These are phyloP conservation scores for Nannizziopsis arthrosporioides DNA, from an alignment of 2,329 filamentous ascomycete genomes.

Conservation along the genomic window DNA sequence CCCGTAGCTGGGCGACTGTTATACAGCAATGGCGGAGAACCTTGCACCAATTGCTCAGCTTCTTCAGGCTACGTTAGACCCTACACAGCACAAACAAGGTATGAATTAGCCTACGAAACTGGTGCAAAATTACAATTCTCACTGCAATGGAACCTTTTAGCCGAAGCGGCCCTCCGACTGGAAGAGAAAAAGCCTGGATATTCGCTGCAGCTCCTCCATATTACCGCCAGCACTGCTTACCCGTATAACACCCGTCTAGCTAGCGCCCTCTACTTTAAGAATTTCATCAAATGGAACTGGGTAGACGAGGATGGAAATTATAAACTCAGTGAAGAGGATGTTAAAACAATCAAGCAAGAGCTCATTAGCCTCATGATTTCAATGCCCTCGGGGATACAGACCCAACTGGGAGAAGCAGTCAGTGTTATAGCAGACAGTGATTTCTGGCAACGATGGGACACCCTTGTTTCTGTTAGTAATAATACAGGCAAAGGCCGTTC, in stretches of 20 bases:
- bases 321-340: conserved; percentile 72
- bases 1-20: conserved; percentile 16
- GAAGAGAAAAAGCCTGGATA: conserved; percentile 78
- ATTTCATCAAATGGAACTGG: conserved; percentile 91
- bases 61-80: conserved; percentile 82
- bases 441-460: conserved; percentile 93
- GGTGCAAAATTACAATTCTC: background rate
- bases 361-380: conserved; percentile 94
- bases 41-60: conserved; percentile 61
- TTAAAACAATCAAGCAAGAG: conserved; percentile 82
- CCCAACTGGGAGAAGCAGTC: conserved; percentile 90
- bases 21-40: conserved; percentile 47
- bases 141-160: conserved; percentile 36
- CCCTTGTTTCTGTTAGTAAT: conserved; percentile 63
- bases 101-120: conserved; percentile 19
- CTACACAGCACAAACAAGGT: conserved; percentile 82
- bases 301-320: conserved; percentile 92
- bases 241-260: conserved; percentile 71
- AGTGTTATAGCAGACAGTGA: conserved; percentile 96
- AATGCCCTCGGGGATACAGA: conserved; percentile 74
- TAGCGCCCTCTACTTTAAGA: conserved; percentile 92
- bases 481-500: background rate
- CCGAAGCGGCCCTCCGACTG: conserved; percentile 65
- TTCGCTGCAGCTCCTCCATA: conserved; percentile 76
- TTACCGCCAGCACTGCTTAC: conserved; percentile 64